Evolutionary conservation across 345 rosid species (phyloP), one percentile per base, ranked within the genome.

Genomic region (Alliaria petiolata): DNA sequence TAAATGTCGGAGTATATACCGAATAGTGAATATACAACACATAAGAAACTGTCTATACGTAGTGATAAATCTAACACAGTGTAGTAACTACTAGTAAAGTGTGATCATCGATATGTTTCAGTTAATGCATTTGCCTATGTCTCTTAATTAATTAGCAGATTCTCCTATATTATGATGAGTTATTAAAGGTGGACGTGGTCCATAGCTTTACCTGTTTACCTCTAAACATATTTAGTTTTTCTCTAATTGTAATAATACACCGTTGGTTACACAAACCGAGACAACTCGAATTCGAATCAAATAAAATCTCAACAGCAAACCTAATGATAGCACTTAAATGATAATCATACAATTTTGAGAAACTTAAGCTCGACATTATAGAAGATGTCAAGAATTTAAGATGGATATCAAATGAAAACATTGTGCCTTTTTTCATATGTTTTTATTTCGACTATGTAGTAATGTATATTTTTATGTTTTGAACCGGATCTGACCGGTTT

Each of bases 271-370:
- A 35, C 30, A 53, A 71, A 22, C 19, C 36, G 35, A 62, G 63
- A 71, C 69, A 52, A 62, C 55, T 71, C n/a, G 28, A 51, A 30
- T 71, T 31, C 28, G 68, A 71, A 71, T 71, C 33, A 42, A 51
- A 61, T 62, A 25, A 71, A 71, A 20, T 43, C 61, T 34, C 19
- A 62, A 62, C 62, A 42, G 63, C 31, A 54, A 12, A 55, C 43
- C 33, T 53, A 54, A 51, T 51, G 49, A 51, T 38, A 22, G 2
- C 10, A 36, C 25, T 39, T 65, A 25, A 47, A 25, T 51, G 26
- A 33, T 31, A 64, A 13, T 13, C 28, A 49, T 20, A 5, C 20
- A 33, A 4, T 33, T 34, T 63, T 16, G 20, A 45, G 14, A 20
- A 28, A 51, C 36, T 22, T 16, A 33, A 17, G 4, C 28, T 62